phyloP scores from a whole-genome alignment of 768 basidiomycete genomes.

The Pleurotus salmoneostramineus region DNA sequence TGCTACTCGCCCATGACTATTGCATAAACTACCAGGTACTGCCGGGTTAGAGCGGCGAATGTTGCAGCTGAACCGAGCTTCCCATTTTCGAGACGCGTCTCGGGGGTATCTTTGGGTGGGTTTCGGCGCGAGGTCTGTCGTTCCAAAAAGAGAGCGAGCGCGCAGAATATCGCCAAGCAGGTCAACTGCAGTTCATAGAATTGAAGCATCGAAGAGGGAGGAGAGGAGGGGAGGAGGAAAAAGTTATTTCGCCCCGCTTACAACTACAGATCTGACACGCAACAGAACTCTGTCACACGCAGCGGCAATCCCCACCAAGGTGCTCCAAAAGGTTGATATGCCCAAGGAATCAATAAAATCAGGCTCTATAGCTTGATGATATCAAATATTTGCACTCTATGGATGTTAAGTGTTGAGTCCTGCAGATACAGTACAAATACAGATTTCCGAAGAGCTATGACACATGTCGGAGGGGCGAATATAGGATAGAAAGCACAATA shows the following conservation, averaged over 20 bases:
- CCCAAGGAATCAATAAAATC: too few species aligned
- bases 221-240: not conserved
- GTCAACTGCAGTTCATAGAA: constrained; percentile 41
- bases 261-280: not conserved
- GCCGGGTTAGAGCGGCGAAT: constrained; percentile 31
- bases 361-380: too few species aligned
- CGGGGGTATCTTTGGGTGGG: constrained; percentile 9
- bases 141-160: constrained; percentile 30
- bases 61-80: constrained; percentile 8
- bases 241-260: not conserved
- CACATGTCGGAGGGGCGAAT: not conserved
- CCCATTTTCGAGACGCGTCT: constrained; percentile 11
- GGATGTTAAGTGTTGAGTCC: too few species aligned
- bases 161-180: constrained; percentile 27
- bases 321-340: too few species aligned
- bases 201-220: not conserved
- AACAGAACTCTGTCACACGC: not conserved
- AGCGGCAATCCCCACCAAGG: not conserved
- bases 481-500: not conserved
- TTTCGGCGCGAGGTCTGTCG: constrained; percentile 21
- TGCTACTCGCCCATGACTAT: constrained; percentile 63
- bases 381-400: too few species aligned
- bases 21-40: constrained; percentile 65
- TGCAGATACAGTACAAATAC: not conserved
- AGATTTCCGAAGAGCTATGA: not conserved